phyloP scores from a whole-genome alignment of 495 filamentous ascomycete genomes.

The Penicillium roqueforti region DNA sequence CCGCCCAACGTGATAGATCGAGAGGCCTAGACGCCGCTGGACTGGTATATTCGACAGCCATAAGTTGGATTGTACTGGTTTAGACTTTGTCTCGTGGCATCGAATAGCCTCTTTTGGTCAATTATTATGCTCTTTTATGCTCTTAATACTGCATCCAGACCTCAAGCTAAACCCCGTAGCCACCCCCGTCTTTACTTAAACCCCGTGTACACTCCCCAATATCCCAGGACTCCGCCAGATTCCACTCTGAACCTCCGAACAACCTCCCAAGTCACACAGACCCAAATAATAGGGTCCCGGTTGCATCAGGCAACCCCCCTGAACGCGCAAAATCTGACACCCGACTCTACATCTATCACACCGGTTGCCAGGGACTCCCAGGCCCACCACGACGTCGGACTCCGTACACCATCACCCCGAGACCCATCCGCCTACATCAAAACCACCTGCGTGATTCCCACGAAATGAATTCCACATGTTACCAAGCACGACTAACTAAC shows the following conservation, averaged over 20 bases:
- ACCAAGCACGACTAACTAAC: background rate
- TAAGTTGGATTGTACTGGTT: background rate
- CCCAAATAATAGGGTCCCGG: background rate
- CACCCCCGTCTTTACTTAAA: background rate
- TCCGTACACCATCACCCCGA: conserved; percentile 8
- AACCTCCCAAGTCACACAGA: background rate
- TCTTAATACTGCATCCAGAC: background rate
- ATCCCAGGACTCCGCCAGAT: background rate
- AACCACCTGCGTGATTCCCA: conserved; percentile 1
- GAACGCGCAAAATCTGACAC: background rate
- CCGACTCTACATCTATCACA: conserved; percentile 6
- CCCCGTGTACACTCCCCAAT: background rate
- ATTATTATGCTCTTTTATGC: background rate
- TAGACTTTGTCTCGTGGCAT: background rate
- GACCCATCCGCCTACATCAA: conserved; percentile 6
- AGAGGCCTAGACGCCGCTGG: background rate
- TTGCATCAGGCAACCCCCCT: conserved; percentile 7
- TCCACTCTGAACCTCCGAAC: background rate
- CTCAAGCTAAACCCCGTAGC: background rate
- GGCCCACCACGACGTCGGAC: conserved; percentile 2
- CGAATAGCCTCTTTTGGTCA: background rate
- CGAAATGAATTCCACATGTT: conserved; percentile 8
- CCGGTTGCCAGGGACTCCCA: conserved; percentile 10
- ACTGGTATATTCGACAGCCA: background rate
- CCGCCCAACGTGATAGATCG: conserved; percentile 1